These are phyloP conservation scores for Veloporphyrellus conicus DNA, from an alignment of 1,284 basidiomycete genomes.

Conservation along the genomic window DNA sequence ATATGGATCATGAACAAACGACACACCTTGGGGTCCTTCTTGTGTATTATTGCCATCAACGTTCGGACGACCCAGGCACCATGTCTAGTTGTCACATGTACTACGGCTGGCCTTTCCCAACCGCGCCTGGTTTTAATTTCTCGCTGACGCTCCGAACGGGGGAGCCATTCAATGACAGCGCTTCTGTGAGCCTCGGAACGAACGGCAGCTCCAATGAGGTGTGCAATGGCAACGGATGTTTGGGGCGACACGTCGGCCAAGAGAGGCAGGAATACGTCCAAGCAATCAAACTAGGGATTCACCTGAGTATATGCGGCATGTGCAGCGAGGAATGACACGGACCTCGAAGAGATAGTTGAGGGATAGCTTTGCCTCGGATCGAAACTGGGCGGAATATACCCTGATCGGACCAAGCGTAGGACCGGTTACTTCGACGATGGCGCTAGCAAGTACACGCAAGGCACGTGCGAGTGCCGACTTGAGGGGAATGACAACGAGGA, in stretches of 20 bases:
- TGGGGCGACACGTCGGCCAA: constrained; percentile 42
- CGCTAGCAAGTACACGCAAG: constrained; percentile 52
- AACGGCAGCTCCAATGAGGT: constrained; percentile 52
- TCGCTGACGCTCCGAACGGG: constrained; percentile 48
- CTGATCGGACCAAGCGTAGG: constrained; percentile 63
- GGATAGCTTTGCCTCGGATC: constrained; percentile 51
- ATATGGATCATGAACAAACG: background rate
- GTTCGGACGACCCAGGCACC: constrained; percentile 59
- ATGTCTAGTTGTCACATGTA: constrained; percentile 38
- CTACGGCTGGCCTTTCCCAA: constrained; percentile 55
- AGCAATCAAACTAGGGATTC: constrained; percentile 45
- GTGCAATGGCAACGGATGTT: constrained; percentile 48
- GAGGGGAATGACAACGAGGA: constrained; percentile 39
- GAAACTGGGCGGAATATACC: constrained; percentile 41
- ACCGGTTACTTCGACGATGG: constrained; percentile 60
- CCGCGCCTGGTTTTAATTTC: constrained; percentile 59
- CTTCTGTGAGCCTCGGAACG: constrained; percentile 53
- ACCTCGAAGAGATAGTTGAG: constrained; percentile 60
- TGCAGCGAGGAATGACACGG: constrained; percentile 23
- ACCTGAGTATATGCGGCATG: background rate
- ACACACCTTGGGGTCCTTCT: constrained; percentile 52
- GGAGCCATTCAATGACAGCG: constrained; percentile 61
- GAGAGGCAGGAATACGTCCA: constrained; percentile 65
- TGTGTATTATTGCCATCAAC: constrained; percentile 46
- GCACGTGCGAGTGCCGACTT: constrained; percentile 58